Percentiles rank a stretch among this genome's conserved stretches.
Evolutionary conservation across 495 filamentous ascomycete genomes (phyloP).

Genomic region (Penicillium malachiteum): DNA sequence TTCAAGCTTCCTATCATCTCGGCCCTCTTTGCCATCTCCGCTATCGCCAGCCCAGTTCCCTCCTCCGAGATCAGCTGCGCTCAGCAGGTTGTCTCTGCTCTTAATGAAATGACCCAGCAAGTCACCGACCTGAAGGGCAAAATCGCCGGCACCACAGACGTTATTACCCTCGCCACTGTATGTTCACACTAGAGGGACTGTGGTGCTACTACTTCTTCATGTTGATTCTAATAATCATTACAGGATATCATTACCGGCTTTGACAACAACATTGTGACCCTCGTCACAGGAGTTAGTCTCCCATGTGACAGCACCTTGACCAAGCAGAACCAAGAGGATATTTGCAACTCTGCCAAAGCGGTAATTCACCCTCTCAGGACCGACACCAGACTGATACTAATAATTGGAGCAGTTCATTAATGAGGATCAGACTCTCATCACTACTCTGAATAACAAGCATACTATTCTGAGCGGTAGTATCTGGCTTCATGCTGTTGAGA

Average conservation of each 20-base stretch:
- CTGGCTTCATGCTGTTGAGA: neutral
- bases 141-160: neutral
- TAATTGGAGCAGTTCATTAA: neutral
- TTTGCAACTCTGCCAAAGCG: slow-evolving; percentile 1
- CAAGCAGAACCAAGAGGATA: slow-evolving; percentile 2
- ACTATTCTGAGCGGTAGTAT: neutral
- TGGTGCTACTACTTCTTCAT: too few relatives aligned
- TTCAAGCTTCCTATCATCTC: slow-evolving; percentile 4
- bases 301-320: neutral
- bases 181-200: neutral
- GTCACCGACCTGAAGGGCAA: neutral
- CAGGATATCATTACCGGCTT: slow-evolving; percentile 1
- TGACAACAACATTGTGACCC: neutral
- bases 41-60: slow-evolving; percentile 4
- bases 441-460: neutral
- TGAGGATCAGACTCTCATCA: neutral
- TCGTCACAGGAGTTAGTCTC: neutral
- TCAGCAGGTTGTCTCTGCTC: neutral
- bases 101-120: neutral
- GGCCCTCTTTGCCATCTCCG: slow-evolving; percentile 5
- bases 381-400: too few relatives aligned
- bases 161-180: neutral
- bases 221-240: neutral
- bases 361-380: neutral
- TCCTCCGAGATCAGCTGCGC: neutral